These are phyloP conservation scores for Plectranthus barbatus DNA, from an alignment of 257 asterid species.

Conservation along the genomic window DNA sequence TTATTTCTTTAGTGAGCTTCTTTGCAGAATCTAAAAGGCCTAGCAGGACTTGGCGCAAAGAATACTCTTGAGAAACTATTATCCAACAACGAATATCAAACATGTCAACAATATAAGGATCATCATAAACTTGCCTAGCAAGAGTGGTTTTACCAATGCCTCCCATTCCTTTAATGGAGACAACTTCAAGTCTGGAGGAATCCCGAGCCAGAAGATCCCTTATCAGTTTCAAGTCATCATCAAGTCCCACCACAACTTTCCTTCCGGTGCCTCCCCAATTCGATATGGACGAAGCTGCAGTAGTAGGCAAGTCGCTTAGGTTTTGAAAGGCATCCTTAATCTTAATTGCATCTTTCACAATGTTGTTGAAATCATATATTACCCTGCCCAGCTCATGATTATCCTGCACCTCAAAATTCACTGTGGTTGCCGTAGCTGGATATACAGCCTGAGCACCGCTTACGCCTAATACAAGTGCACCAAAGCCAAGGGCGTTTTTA, in stretches of 20 bases:
- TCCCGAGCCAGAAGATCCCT: no score
- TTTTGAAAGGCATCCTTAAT: not conserved
- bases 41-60: no score
- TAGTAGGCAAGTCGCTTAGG: not conserved
- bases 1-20: no score
- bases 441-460: no score
- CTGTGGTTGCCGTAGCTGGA: not conserved
- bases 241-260: slow-evolving; percentile 9
- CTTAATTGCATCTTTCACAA: not conserved
- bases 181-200: not conserved
- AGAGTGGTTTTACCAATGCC: no score
- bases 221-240: not conserved
- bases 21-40: no score
- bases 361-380: not conserved
- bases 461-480: no score
- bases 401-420: not conserved
- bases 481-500: no score
- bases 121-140: not conserved
- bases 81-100: slow-evolving; percentile 8
- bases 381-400: not conserved
- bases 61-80: slow-evolving; percentile 3
- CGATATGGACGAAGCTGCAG: not conserved
- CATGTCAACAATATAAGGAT: not conserved
- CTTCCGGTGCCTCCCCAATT: not conserved
- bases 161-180: slow-evolving; percentile 13